Percentiles rank a stretch among this genome's conserved stretches.
Conservation (phyloP, 2,329 filamentous ascomycete genomes). For the Hirsutella rhossiliensis region DNA sequence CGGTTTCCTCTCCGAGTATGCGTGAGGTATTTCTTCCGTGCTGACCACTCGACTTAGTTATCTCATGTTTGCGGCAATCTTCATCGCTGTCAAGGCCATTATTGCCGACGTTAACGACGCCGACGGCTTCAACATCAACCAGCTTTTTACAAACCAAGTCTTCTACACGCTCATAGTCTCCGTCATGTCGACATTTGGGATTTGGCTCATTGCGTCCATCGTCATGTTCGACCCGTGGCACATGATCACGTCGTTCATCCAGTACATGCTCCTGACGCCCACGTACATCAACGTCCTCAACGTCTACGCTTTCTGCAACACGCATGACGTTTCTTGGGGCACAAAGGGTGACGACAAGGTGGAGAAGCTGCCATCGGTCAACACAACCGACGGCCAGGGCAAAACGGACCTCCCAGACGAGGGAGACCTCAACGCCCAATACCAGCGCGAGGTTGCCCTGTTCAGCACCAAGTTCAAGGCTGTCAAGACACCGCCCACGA, state of each 20-base stretch:
- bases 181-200: conserved; percentile 78
- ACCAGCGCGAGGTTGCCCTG: conserved; percentile 68
- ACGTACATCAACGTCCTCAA: conserved; percentile 98
- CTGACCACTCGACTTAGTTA: conserved; percentile 39
- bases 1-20: background rate
- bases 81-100: conserved; percentile 82
- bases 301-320: conserved; percentile 98
- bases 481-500: conserved; percentile 49
- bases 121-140: conserved; percentile 52
- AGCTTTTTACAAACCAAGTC: conserved; percentile 74
- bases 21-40: background rate
- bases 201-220: conserved; percentile 85
- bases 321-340: conserved; percentile 94
- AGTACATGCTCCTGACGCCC: conserved; percentile 90
- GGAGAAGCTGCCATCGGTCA: conserved; percentile 79
- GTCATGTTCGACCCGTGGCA: conserved; percentile 99
- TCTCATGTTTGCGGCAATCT: conserved; percentile 87
- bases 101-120: conserved; percentile 51
- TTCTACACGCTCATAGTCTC: conserved; percentile 94
- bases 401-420: conserved; percentile 96
- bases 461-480: conserved; percentile 66
- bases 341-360: conserved; percentile 97
- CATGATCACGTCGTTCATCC: conserved; percentile 90
- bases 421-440: conserved; percentile 87
- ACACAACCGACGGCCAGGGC: conserved; percentile 74